These are phyloP conservation scores for Neonectria neomacrospora DNA, from an alignment of 2,329 filamentous ascomycete genomes.

Conservation along the genomic window DNA sequence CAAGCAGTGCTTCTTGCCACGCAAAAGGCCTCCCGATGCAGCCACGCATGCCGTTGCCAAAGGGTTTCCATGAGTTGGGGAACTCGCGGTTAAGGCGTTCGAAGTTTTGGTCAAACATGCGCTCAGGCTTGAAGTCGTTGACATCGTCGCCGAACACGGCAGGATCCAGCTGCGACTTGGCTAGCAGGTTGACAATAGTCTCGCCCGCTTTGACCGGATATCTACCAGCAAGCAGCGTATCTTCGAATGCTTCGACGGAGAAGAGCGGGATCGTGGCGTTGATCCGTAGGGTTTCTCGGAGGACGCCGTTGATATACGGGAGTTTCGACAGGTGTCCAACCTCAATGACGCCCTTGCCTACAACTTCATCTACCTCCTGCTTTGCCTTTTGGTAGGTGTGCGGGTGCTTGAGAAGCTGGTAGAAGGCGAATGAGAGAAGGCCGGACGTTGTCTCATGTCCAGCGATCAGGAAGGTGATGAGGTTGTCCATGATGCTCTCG, in stretches of 20 bases:
- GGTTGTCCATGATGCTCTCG: constrained; percentile 72
- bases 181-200: constrained; percentile 59
- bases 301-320: constrained; percentile 70
- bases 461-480: constrained; percentile 77
- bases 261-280: constrained; percentile 69
- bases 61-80: constrained; percentile 74
- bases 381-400: constrained; percentile 68
- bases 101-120: constrained; percentile 77
- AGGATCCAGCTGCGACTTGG: constrained; percentile 69
- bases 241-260: constrained; percentile 62
- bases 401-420: constrained; percentile 72
- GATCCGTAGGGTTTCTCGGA: constrained; percentile 73
- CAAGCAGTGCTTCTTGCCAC: constrained; percentile 75
- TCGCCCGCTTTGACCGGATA: constrained; percentile 67
- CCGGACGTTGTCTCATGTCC: constrained; percentile 78
- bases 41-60: constrained; percentile 75
- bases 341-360: constrained; percentile 66
- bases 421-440: constrained; percentile 72
- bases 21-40: constrained; percentile 80
- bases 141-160: constrained; percentile 73
- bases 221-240: constrained; percentile 66
- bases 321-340: constrained; percentile 71
- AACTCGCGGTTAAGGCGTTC: constrained; percentile 69
- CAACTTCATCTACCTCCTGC: constrained; percentile 72
- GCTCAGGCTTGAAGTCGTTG: constrained; percentile 73